Base-by-base conservation (phyloP, 2,329 filamentous ascomycete genomes). In the Whalleya microplaca region DNA sequence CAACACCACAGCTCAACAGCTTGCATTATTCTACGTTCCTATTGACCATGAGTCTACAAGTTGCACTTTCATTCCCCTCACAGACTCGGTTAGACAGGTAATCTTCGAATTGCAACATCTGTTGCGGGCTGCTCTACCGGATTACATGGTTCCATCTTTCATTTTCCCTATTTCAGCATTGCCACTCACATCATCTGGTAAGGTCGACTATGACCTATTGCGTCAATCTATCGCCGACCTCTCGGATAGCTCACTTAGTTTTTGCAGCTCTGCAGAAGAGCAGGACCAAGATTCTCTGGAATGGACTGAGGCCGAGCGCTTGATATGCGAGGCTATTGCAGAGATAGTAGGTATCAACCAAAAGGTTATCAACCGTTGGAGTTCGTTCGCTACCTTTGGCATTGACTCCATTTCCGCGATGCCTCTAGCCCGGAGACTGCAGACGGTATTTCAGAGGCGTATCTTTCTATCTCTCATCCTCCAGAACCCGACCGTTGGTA, bases 391-490 rank as follows among this genome's bases (percentile, higher is more conserved):
- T 53, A 84, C 82, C n/a, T 72, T 96, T 2, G 93, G 93, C 0
- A 72, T 97, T 5, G 92, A 96, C 69, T 96, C 92, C 0, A 85
- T 96, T 21, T 89, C 88, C 7, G 91, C 90, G 0, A 96, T 96
- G 60, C 76, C 82, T 0, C 73, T 96, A 8, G 83, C 89, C 0
- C 84, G 80, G 51, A 68, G 72, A 16, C 69, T 96, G 0, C 79
- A 80, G 49, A 64, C 73, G 2, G 59, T 68, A 0, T 72, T 84
- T 1, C 69, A 76, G 1, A 73, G 66, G 5, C 76, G 81, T 21
- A 69, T 92, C 2, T 78, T 88, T 10, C 84, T 96, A 7, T 92
- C 90, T 0, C 73, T 80, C 1, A 82, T 96, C 20, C 75, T 96
- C n/a, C 84, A 82, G 46, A 82, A 90, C 57, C 76, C 88, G 5